Evolutionary conservation across 371 early-diverging fungal genomes (phyloP).

Genomic region (Apophysomyces elegans): DNA sequence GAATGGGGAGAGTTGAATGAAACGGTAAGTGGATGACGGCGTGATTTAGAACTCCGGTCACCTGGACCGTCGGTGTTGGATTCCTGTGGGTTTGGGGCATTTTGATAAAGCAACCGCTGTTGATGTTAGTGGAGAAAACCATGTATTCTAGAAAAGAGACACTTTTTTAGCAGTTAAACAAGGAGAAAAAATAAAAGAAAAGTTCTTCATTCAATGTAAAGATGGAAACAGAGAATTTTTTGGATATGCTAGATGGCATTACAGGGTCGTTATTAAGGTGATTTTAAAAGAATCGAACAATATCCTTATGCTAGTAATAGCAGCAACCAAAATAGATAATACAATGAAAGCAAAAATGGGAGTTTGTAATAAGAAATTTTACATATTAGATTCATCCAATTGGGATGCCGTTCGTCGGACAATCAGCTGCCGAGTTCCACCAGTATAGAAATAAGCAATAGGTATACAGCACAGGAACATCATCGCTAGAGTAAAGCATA

Average conservation of each 20-base stretch:
- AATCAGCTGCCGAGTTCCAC: slow-evolving; percentile 18
- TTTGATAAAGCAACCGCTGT: too few species aligned
- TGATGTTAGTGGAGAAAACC: too few species aligned
- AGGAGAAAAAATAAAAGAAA: background rate
- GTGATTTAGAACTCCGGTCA: background rate
- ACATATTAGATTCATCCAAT: background rate
- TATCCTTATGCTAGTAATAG: too few species aligned
- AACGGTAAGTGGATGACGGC: background rate
- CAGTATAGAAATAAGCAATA: slow-evolving; percentile 40
- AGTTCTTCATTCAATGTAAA: background rate
- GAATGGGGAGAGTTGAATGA: background rate
- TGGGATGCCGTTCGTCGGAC: background rate
- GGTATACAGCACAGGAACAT: slow-evolving; percentile 41
- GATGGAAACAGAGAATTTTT: background rate
- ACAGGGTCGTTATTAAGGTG: too few species aligned
- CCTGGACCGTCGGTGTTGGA: too few species aligned
- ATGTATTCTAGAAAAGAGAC: too few species aligned
- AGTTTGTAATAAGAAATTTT: background rate
- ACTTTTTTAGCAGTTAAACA: too few species aligned
- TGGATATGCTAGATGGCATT: background rate
- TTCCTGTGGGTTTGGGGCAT: too few species aligned
- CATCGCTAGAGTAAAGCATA: slow-evolving; percentile 27
- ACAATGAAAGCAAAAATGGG: background rate
- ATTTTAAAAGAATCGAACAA: too few species aligned
- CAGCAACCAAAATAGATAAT: background rate